Conservation (phyloP, 768 basidiomycete species). For the Russula sp. region DNA sequence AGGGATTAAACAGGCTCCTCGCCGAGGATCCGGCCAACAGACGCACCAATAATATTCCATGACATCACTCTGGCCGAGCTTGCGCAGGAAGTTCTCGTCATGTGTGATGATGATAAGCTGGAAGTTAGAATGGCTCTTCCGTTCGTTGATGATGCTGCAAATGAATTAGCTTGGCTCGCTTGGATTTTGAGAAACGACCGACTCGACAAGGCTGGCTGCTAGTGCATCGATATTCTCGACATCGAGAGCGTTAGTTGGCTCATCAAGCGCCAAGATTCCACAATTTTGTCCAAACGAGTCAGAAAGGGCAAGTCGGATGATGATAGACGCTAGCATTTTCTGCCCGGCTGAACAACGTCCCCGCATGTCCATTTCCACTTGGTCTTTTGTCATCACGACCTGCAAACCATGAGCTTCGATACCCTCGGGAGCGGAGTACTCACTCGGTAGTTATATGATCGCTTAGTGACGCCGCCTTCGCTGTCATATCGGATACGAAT, state of each 20-base stretch:
- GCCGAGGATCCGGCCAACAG: not conserved
- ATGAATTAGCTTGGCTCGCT: conserved; percentile 12
- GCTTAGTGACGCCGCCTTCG: conserved; percentile 83
- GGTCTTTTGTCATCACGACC: conserved; percentile 99
- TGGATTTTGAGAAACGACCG: conserved; percentile 31
- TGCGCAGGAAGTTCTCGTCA: conserved; percentile 90
- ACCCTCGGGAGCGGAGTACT: conserved; percentile 27
- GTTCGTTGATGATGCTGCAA: conserved; percentile 85
- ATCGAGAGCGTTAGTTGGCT: conserved; percentile 97
- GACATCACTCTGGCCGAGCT: conserved; percentile 85
- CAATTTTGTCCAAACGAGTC: conserved; percentile 98
- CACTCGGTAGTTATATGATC: conserved; percentile 96
- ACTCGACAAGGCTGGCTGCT: conserved; percentile 90
- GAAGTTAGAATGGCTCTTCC: conserved; percentile 85
- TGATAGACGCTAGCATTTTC: conserved; percentile 97
- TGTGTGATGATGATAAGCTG: conserved; percentile 97
- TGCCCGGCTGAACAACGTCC: conserved; percentile 98
- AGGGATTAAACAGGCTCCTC: not conserved
- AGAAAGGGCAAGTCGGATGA: conserved; percentile 93
- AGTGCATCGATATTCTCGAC: conserved; percentile 94
- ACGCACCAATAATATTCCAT: conserved; percentile 92
- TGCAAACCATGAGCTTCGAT: conserved; percentile 30
- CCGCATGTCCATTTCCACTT: conserved; percentile 99
- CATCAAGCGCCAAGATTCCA: conserved; percentile 94
- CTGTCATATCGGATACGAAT: conserved; percentile 93